These are phyloP conservation scores for Berkeleyomyces basicola DNA, from an alignment of 2,329 filamentous ascomycete species.

Conservation along the genomic window DNA sequence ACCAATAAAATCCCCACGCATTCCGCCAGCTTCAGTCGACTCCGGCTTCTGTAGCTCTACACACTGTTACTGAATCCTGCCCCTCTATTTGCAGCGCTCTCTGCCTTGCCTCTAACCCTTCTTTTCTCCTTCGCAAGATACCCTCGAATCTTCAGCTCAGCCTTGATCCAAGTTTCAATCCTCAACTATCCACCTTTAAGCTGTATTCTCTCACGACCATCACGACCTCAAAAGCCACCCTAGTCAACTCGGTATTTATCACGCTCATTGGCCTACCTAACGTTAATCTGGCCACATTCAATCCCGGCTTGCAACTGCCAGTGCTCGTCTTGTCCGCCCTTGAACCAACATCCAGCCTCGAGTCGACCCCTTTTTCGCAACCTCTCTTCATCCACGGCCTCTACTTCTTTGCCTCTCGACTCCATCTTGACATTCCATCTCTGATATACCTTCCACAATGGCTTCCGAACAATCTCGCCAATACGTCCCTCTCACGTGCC, in stretches of 20 bases:
- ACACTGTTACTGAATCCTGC: neutral
- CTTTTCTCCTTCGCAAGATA: neutral
- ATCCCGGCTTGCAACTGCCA: neutral
- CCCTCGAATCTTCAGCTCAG: neutral
- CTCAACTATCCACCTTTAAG: neutral
- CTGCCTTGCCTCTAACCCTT: neutral
- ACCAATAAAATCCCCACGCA: neutral
- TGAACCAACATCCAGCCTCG: neutral
- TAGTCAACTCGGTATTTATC: neutral
- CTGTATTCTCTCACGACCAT: neutral
- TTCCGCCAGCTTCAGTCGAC: no score
- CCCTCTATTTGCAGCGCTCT: neutral
- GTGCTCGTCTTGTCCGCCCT: neutral
- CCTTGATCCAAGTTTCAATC: neutral
- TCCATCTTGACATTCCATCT: neutral
- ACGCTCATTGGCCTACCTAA: neutral
- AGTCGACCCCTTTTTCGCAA: neutral
- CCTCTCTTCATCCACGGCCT: neutral
- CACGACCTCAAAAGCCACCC: neutral
- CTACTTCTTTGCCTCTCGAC: neutral
- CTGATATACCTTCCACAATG: neutral
- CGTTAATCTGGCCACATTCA: neutral
- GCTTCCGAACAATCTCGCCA: conserved; percentile 26
- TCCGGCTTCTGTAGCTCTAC: neutral
- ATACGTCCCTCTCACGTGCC: conserved; percentile 81